These are phyloP conservation scores for Aspergillus brunneoviolaceus DNA, from an alignment of 2,329 filamentous ascomycete genomes.

Conservation along the genomic window DNA sequence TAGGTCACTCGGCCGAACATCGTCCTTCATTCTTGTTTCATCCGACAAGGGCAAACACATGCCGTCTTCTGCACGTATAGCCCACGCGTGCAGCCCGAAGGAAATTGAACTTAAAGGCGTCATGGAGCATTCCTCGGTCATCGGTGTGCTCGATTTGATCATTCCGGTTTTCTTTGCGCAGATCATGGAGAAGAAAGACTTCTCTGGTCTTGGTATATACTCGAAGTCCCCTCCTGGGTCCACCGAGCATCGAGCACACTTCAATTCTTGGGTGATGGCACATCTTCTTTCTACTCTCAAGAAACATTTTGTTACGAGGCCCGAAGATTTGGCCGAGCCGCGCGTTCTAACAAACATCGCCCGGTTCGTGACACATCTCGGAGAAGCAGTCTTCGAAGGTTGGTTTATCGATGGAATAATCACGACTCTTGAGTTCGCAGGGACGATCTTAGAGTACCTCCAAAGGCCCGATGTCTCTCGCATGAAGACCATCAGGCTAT, in stretches of 20 bases:
- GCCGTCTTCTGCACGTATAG: conserved; percentile 63
- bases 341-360: conserved; percentile 83
- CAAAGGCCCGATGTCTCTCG: conserved; percentile 78
- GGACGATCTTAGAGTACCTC: conserved; percentile 81
- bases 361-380: conserved; percentile 75
- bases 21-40: conserved; percentile 87
- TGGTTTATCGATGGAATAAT: conserved; percentile 93
- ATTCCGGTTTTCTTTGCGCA: conserved; percentile 83
- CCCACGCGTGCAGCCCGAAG: conserved; percentile 62
- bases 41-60: conserved; percentile 61
- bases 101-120: conserved; percentile 46
- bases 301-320: conserved; percentile 68
- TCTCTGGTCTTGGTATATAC: conserved; percentile 80
- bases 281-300: conserved; percentile 71
- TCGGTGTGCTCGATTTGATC: conserved; percentile 74
- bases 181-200: conserved; percentile 82
- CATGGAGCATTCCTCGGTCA: conserved; percentile 68
- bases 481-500: conserved; percentile 87
- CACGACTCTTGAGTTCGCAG: conserved; percentile 79
- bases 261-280: conserved; percentile 83
- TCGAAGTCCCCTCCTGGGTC: conserved; percentile 88
- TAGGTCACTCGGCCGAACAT: conserved; percentile 71
- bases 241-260: conserved; percentile 90
- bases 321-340: conserved; percentile 74
- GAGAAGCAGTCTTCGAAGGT: conserved; percentile 90